Base-by-base conservation (phyloP, 768 basidiomycete species). In the Hygrophorus russula region DNA sequence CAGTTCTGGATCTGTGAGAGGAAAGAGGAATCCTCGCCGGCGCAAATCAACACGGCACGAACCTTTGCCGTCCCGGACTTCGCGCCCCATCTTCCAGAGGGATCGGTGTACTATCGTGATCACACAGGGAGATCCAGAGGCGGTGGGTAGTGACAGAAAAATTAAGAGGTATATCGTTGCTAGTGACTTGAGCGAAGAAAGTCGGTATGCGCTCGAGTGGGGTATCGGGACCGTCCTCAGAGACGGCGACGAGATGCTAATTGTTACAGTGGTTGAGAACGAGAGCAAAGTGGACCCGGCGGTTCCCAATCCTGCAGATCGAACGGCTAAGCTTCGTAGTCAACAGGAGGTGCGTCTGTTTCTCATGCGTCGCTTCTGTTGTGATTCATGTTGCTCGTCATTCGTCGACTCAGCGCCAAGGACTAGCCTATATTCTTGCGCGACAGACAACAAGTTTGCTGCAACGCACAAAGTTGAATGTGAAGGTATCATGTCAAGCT, bases 181-280 rank as follows among this genome's bases (percentile, higher is more conserved):
- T 4, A 96, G 91, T 56, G 96, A 99, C 71, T 59, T 98, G 53
- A 90, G 86, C 47, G 89, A 96, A 51, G 94, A 99, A 64, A 83
- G 80, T 60, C 71, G 83, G 28, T 99, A 93, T 60, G 96, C 96
- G 0, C 78, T 98, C 5, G 93, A 98, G 60, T 99, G 94, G 96
- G 90, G 87, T 8, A 93, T 98, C 43, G 94, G 93, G 2, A 97
- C 94, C 0, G 94, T 97, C 2, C 65, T 96, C 47, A 67, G 92
- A 48, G 92, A 97, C 61, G 94, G 94, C 2, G 96, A 99, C 54
- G 87, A 93, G 62, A 67, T 91, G 80, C 70, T 93, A 47, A 71
- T 98, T 46, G 85, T 96, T 0, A 90, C 82, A 2, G 84, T 97
- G 1, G 79, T 87, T 39, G 96, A 99, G 61, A 93, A 89, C 51